Conservation (phyloP, 352 stramenopile genomes). For the Phytophthora citrophthora region DNA sequence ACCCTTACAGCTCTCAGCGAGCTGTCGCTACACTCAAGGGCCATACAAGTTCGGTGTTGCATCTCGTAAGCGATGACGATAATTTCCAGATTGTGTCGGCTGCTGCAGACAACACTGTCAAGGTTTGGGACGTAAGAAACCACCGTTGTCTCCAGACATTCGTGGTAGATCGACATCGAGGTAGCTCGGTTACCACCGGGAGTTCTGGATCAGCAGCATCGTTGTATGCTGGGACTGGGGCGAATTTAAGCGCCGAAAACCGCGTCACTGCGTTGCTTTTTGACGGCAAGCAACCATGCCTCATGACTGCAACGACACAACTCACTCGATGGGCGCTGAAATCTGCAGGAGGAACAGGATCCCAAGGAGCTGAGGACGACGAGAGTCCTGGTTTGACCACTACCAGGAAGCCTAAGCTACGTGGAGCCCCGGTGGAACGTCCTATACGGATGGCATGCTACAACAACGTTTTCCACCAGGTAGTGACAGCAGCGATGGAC, state of each 20-base stretch:
- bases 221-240: conserved; percentile 41
- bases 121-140: conserved; percentile 86
- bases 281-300: conserved; percentile 65
- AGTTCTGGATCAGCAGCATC: conserved; percentile 13
- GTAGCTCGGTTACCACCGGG: not conserved
- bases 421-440: conserved; percentile 13
- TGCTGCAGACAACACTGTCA: conserved; percentile 84
- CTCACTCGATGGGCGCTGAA: conserved; percentile 77
- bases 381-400: conserved; percentile 28
- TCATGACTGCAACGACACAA: conserved; percentile 75
- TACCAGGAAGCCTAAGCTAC: conserved; percentile 16
- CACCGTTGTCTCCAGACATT: conserved; percentile 85
- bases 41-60: conserved; percentile 77
- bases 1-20: conserved; percentile 87
- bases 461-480: conserved; percentile 86
- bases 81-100: conserved; percentile 88
- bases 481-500: conserved; percentile 81
- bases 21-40: conserved; percentile 74
- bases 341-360: conserved; percentile 40
- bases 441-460: conserved; percentile 70
- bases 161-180: conserved; percentile 50
- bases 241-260: conserved; percentile 51
- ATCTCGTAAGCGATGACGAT: conserved; percentile 81
- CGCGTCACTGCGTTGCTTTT: conserved; percentile 73
- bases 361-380: conserved; percentile 44